Percentiles rank a stretch among this genome's conserved stretches.
phyloP scores from a whole-genome alignment of 1,284 basidiomycete species.

The Puccinia novopanici region DNA sequence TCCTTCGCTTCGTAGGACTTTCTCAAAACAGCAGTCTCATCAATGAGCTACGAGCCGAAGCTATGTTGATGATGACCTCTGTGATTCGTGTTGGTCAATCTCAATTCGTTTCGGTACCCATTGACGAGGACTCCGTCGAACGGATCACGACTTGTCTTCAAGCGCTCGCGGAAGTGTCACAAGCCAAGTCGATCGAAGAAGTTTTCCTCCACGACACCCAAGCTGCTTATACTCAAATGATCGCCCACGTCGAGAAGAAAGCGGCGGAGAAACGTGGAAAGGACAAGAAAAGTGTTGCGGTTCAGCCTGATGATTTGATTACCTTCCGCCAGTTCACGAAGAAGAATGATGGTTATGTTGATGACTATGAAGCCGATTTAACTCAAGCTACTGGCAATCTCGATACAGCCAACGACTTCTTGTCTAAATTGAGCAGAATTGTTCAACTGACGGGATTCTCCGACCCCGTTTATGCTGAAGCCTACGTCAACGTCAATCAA shows the following conservation, averaged over 20 bases:
- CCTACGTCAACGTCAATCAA: conserved; percentile 95
- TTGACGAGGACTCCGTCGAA: conserved; percentile 97
- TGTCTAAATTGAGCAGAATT: conserved; percentile 91
- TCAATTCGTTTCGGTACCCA: conserved; percentile 86
- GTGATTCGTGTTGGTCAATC: conserved; percentile 95
- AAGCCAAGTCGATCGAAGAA: conserved; percentile 69
- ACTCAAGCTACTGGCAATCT: conserved; percentile 83
- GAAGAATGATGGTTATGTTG: conserved; percentile 72
- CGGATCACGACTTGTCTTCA: conserved; percentile 96
- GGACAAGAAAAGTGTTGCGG: conserved; percentile 68
- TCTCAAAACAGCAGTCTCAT: conserved; percentile 66
- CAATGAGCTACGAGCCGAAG: conserved; percentile 82
- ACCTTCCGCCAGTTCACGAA: conserved; percentile 92
- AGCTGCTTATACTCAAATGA: conserved; percentile 90
- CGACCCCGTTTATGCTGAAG: conserved; percentile 97
- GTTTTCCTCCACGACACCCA: conserved; percentile 93
- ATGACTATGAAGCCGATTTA: conserved; percentile 82
- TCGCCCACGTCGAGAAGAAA: conserved; percentile 85
- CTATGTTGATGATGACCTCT: conserved; percentile 98
- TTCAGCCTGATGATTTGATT: conserved; percentile 92
- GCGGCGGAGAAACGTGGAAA: conserved; percentile 82
- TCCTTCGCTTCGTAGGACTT: conserved; percentile 75
- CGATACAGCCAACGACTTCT: conserved; percentile 85
- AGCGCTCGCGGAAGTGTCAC: conserved; percentile 73
- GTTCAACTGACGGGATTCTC: conserved; percentile 97